Evolutionary conservation across 2,329 filamentous ascomycete genomes (phyloP).

Genomic region (Chaetomiaceae sp.): DNA sequence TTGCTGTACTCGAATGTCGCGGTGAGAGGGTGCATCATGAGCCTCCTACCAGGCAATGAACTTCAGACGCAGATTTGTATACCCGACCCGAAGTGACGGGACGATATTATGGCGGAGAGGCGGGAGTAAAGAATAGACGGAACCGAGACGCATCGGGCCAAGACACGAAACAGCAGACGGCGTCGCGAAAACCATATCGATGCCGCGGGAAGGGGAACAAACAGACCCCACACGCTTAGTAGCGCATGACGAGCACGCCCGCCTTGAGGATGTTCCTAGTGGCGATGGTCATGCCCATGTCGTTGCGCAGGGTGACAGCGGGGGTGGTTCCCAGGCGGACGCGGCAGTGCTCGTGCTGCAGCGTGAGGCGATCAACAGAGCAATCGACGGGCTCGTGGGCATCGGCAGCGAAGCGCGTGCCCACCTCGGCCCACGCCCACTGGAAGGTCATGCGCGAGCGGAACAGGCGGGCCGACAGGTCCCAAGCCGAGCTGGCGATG

Average conservation of each 20-base stretch:
- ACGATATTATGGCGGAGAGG: not conserved
- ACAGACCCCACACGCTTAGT: no score
- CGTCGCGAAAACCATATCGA: no score
- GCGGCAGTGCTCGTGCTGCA: slow-evolving; percentile 46
- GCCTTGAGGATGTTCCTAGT: slow-evolving; percentile 40
- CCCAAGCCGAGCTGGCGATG: slow-evolving; percentile 38
- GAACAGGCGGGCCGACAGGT: slow-evolving; percentile 43
- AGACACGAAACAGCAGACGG: not conserved
- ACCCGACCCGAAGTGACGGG: not conserved
- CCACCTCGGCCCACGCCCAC: slow-evolving; percentile 42
- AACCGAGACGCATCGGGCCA: no score
- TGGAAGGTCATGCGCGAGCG: slow-evolving; percentile 32
- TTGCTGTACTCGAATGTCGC: no score
- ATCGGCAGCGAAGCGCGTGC: slow-evolving; percentile 42
- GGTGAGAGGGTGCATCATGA: no score
- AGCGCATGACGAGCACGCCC: slow-evolving; percentile 37
- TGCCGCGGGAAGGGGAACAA: no score
- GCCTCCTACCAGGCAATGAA: no score
- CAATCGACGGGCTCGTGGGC: slow-evolving; percentile 43
- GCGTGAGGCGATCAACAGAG: slow-evolving; percentile 33
- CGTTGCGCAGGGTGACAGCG: slow-evolving; percentile 48
- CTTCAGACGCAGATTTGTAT: no score
- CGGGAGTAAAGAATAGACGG: not conserved
- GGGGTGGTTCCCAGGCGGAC: slow-evolving; percentile 51
- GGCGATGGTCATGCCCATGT: slow-evolving; percentile 40